Evolutionary conservation across 202 grass and related monocot species (phyloP), one percentile per base, ranked within the genome.

Genomic region (Zoysia matrella): DNA sequence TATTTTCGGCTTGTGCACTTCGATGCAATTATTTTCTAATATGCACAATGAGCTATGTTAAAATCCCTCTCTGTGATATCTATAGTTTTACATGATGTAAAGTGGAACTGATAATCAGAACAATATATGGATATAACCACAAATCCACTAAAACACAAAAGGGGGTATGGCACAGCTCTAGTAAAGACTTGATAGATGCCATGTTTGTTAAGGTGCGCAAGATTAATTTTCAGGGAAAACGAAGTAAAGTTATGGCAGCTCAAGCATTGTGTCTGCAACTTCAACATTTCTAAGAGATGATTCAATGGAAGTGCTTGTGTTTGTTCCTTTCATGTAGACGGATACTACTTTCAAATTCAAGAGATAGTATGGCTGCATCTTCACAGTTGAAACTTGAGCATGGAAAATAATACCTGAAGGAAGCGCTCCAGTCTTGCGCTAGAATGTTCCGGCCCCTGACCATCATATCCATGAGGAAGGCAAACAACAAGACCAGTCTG

Each of bases 391-490:
- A 85, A 36, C 30, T 36, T 36, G 30, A 36, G 1, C n/a, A 74
- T 63, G 9, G 12, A 83, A 79, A 73, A 85, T 72, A 49, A 44
- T 91, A 94, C 95, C 92, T 98, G 95, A 69, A 98, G 30, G 30
- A 36, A 36, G 30, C 30, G 30, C 30, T 36, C 30, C 30, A 36
- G 30, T 36, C 30, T 36, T 36, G 30, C 30, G 1, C 30, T 36
- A 36, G 30, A 36, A 36, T 36, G 30, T 36, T 36, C 30, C 0
- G 30, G 30, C 30, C 30, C 30, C 30, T 36, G 30, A 36, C 30
- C 30, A 36, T 36, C 30, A 36, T 36, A 36, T 36, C 30, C 30
- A 36, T 36, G 30, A 36, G 30, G 30, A 36, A 36, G 30, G 30
- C 30, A 36, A 36, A 36, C 30, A 36, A 36, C 30, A 36, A 36